Evolutionary conservation across 75 land plant species (phyloP).

Genomic region (Pinus albicaulis): DNA sequence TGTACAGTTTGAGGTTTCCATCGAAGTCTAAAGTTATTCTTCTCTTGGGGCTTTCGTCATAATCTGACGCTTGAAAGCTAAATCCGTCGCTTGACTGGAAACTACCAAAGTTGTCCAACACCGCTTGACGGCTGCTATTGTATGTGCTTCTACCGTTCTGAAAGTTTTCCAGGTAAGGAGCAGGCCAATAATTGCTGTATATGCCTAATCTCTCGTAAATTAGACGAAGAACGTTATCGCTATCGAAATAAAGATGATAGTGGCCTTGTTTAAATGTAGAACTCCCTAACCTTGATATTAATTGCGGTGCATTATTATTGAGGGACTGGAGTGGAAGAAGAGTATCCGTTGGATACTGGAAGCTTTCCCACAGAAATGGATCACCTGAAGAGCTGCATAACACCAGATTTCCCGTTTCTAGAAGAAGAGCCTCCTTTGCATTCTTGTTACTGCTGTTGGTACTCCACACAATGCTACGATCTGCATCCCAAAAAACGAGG

Average conservation of each 20-base stretch:
- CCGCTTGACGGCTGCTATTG: conserved; percentile 33
- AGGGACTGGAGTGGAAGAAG: conserved; percentile 19
- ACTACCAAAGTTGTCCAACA: conserved; percentile 30
- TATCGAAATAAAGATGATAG: not conserved
- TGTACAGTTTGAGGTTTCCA: conserved; percentile 55
- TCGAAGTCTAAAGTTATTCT: conserved; percentile 50
- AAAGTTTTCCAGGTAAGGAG: conserved; percentile 12
- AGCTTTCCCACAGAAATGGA: conserved; percentile 23
- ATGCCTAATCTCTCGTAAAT: not conserved
- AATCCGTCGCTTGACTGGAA: conserved; percentile 39
- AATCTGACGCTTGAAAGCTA: conserved; percentile 34
- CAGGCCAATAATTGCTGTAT: conserved; percentile 19
- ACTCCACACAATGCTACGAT: conserved; percentile 13
- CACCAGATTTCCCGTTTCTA: conserved; percentile 21
- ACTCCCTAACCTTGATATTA: not conserved
- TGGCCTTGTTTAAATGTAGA: not conserved
- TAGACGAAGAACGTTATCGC: not conserved
- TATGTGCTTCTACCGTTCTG: conserved; percentile 35
- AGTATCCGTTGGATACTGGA: conserved; percentile 25
- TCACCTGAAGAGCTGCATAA: conserved; percentile 1
- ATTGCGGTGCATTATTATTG: not conserved
- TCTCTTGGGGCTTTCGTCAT: conserved; percentile 25
- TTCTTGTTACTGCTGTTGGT: conserved; percentile 7
- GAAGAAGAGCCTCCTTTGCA: not conserved
- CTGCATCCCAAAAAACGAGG: not conserved